Percentiles rank a stretch among this genome's conserved stretches.
These are phyloP conservation scores for Spathaspora boniae DNA, from an alignment of 805 yeast species.

Conservation along the genomic window DNA sequence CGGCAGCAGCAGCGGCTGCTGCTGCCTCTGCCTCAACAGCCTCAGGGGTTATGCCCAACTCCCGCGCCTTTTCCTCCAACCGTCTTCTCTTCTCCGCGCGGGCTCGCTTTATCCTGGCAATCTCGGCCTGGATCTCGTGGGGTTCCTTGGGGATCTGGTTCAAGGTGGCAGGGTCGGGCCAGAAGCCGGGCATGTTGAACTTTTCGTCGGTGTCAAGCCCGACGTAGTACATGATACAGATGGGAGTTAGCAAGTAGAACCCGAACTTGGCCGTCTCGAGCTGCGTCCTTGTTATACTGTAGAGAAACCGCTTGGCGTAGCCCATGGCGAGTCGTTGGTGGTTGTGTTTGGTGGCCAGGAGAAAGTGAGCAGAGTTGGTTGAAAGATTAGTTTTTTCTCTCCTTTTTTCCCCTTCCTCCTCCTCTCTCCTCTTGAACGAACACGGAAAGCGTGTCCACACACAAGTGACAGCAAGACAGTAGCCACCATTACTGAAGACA, in stretches of 20 bases:
- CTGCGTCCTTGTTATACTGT: constrained; percentile 40
- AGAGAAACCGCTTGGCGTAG: constrained; percentile 20
- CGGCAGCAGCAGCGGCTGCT: neutral
- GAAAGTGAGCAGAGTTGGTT: neutral
- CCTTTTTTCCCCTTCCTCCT: neutral
- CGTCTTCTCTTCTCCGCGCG: constrained; percentile 68
- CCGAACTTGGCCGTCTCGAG: constrained; percentile 59
- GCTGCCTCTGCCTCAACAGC: constrained; percentile 14
- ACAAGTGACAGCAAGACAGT: neutral
- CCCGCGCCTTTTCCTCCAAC: constrained; percentile 67
- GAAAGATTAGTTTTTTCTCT: neutral
- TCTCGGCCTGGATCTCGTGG: constrained; percentile 84
- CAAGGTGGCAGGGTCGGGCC: constrained; percentile 94
- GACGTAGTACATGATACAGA: constrained; percentile 87
- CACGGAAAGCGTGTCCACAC: neutral
- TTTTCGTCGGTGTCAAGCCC: constrained; percentile 88
- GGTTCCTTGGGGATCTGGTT: constrained; percentile 92
- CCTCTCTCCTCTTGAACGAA: neutral
- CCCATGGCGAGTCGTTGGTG: constrained; percentile 18
- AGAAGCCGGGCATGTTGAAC: constrained; percentile 87
- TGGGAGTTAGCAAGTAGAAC: constrained; percentile 81
- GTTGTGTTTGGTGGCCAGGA: neutral
- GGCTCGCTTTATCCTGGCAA: constrained; percentile 80
- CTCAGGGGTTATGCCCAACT: constrained; percentile 59
- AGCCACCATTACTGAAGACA: neutral